These are phyloP conservation scores for Leccinum imitatum DNA, from an alignment of 768 basidiomycete genomes.

Conservation along the genomic window DNA sequence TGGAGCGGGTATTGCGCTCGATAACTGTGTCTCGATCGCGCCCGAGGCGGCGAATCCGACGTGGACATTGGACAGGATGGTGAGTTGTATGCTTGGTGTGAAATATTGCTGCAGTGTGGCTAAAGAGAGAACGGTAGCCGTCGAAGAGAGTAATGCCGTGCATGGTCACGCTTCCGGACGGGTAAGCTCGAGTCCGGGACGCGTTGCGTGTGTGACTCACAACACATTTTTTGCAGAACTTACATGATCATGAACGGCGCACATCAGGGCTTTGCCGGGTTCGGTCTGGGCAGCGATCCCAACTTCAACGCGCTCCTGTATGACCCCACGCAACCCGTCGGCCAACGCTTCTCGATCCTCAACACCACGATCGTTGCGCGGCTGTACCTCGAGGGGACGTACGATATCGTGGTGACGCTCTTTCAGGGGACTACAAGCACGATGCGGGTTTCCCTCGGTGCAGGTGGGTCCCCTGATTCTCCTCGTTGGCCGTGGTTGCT, in stretches of 20 bases:
- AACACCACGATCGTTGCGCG: conserved; percentile 69
- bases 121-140: conserved; percentile 40
- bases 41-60: conserved; percentile 62
- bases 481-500: conserved; percentile 24
- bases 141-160: conserved; percentile 75
- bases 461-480: conserved; percentile 41
- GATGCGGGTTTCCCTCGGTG: conserved; percentile 65
- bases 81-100: conserved; percentile 47
- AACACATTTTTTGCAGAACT: conserved; percentile 51
- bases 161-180: conserved; percentile 61
- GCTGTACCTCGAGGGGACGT: conserved; percentile 46
- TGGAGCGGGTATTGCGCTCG: conserved; percentile 46
- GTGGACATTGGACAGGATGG: conserved; percentile 82
- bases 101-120: background rate
- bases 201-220: background rate
- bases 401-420: conserved; percentile 44
- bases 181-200: conserved; percentile 10
- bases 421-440: conserved; percentile 39
- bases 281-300: conserved; percentile 65
- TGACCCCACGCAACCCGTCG: conserved; percentile 58
- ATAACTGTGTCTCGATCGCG: conserved; percentile 69
- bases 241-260: conserved; percentile 78
- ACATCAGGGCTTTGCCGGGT: conserved; percentile 67
- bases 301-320: conserved; percentile 70
- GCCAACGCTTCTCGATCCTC: conserved; percentile 65